These are phyloP conservation scores for Populus hybrid DNA, from an alignment of 441 rosid genomes.

Conservation along the genomic window DNA sequence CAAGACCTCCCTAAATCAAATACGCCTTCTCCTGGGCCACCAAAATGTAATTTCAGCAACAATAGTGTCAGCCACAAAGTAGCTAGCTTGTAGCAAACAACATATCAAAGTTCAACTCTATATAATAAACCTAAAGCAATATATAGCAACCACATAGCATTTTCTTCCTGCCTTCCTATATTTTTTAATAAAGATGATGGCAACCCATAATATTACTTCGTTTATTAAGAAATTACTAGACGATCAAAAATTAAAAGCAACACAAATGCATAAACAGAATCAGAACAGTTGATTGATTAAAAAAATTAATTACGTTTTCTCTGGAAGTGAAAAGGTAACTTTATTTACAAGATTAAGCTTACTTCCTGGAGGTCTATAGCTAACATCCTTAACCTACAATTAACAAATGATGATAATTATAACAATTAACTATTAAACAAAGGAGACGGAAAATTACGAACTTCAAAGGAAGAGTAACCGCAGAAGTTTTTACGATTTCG, in stretches of 20 bases:
- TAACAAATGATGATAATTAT: slow-evolving; percentile 14
- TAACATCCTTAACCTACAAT: slow-evolving; percentile 56
- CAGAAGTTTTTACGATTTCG: slow-evolving; percentile 32
- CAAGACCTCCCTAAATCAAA: slow-evolving; percentile 60
- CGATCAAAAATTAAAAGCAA: too few species aligned
- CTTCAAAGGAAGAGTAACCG: slow-evolving; percentile 68
- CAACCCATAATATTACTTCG: too few species aligned
- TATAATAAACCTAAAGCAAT: not conserved
- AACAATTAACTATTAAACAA: not conserved
- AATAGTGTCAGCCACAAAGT: slow-evolving; percentile 79
- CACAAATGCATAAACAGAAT: too few species aligned
- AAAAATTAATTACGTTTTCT: slow-evolving; percentile 48
- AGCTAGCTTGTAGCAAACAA: slow-evolving; percentile 38
- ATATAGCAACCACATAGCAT: not conserved
- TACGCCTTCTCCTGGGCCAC: slow-evolving; percentile 80
- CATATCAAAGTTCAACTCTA: not conserved
- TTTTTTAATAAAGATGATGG: too few species aligned
- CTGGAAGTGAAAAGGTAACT: slow-evolving; percentile 68
- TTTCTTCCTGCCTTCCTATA: not conserved
- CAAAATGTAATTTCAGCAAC: slow-evolving; percentile 89
- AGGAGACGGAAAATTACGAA: slow-evolving; percentile 19
- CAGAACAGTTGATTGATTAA: not conserved
- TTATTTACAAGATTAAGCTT: slow-evolving; percentile 64
- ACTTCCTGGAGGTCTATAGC: slow-evolving; percentile 78
- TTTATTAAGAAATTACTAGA: too few species aligned